A percentile compares a stretch with the other conserved stretches of the same genome.
Evolutionary conservation across 1,139 yeast species (phyloP).

Genomic region (Saccharomyces hybrid): DNA sequence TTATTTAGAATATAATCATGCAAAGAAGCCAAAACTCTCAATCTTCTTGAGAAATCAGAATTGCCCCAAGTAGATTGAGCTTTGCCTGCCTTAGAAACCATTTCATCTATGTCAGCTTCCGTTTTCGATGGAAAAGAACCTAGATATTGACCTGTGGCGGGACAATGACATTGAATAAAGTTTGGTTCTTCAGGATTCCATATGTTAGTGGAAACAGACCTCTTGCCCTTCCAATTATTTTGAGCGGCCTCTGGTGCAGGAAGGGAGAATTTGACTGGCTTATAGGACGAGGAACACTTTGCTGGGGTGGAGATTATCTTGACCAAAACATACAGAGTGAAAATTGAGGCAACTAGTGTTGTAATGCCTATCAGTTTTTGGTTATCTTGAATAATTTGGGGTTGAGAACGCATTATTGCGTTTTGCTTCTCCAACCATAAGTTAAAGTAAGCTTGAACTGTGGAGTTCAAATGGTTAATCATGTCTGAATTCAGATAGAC

Average conservation of each 20-base stretch:
- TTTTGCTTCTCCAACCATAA: slow-evolving; percentile 19
- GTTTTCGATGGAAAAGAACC: slow-evolving; percentile 63
- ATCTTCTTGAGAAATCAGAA: slow-evolving; percentile 55
- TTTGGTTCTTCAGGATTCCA: slow-evolving; percentile 48
- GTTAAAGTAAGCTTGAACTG: slow-evolving; percentile 22
- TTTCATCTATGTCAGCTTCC: slow-evolving; percentile 59
- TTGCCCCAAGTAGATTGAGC: slow-evolving; percentile 55
- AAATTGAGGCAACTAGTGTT: slow-evolving; percentile 15
- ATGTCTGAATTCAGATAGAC: slow-evolving; percentile 21
- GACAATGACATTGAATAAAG: slow-evolving; percentile 78
- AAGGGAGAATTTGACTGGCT: slow-evolving; percentile 43
- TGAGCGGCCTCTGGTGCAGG: slow-evolving; percentile 76
- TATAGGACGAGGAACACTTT: slow-evolving; percentile 23
- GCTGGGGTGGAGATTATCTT: slow-evolving; percentile 13
- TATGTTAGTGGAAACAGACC: slow-evolving; percentile 49
- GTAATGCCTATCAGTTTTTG: slow-evolving; percentile 15
- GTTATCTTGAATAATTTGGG: slow-evolving; percentile 12
- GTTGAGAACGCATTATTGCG: slow-evolving; percentile 12
- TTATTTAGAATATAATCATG: slow-evolving; percentile 65
- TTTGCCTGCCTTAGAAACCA: slow-evolving; percentile 45
- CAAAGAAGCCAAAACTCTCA: slow-evolving; percentile 64
- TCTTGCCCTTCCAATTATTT: slow-evolving; percentile 88
- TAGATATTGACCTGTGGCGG: slow-evolving; percentile 87
- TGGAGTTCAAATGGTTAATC: slow-evolving; percentile 24
- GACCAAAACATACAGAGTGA: slow-evolving; percentile 16